A percentile compares a stretch with the other conserved stretches of the same genome.
phyloP scores from a whole-genome alignment of 306 rosid species.

The Rosa rugosa region DNA sequence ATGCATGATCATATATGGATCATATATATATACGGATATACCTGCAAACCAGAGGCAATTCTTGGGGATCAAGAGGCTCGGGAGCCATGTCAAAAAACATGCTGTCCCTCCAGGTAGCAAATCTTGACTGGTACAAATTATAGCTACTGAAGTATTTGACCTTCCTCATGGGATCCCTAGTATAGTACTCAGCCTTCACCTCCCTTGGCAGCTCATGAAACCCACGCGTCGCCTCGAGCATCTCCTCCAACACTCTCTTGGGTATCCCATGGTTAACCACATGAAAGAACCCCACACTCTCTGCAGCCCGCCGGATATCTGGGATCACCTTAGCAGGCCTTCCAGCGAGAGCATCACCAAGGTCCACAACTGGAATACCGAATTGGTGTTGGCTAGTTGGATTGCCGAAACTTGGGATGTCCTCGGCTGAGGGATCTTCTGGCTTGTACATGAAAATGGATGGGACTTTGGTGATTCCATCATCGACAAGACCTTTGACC shows the following conservation, averaged over 20 bases:
- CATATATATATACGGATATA: neutral
- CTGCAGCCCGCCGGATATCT: neutral
- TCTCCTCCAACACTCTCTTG: neutral
- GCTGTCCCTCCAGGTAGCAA: constrained; percentile 5
- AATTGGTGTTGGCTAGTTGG: neutral
- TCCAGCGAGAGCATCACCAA: neutral
- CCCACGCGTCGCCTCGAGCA: neutral
- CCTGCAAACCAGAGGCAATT: neutral
- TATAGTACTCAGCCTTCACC: constrained; percentile 8
- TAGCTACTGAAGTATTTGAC: neutral
- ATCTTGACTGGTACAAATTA: neutral
- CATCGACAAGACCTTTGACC: neutral
- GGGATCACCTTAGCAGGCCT: neutral
- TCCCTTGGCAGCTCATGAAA: neutral
- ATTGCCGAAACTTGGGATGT: neutral
- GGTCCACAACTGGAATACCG: neutral
- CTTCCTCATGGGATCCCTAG: neutral
- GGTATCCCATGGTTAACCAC: constrained; percentile 5
- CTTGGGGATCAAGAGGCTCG: neutral
- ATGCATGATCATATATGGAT: neutral
- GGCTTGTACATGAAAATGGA: neutral
- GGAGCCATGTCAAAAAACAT: neutral
- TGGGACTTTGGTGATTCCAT: neutral
- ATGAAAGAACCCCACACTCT: neutral
- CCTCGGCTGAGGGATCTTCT: neutral